These are phyloP conservation scores for Gracilaria domingensis DNA, from an alignment of 23 red algal genomes.

Conservation along the genomic window DNA sequence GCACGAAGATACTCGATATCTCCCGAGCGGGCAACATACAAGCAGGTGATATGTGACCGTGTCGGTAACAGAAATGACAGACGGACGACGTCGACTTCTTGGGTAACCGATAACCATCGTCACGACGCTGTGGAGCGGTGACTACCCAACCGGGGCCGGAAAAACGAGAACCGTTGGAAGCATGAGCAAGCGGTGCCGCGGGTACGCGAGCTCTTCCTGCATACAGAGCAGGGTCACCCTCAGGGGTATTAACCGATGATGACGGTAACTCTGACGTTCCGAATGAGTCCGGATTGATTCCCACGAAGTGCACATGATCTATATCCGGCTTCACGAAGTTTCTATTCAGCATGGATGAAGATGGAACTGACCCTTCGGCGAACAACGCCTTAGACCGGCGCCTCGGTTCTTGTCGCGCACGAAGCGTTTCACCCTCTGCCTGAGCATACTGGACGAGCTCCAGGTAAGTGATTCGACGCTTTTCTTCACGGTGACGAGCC, in stretches of 20 bases:
- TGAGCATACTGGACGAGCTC: conserved; percentile 24
- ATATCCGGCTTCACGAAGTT: neutral
- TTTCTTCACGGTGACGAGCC: conserved; percentile 9
- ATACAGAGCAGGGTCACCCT: neutral
- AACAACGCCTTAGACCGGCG: neutral
- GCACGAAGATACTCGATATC: neutral
- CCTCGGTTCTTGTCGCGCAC: neutral
- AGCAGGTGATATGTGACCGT: neutral
- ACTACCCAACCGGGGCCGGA: neutral
- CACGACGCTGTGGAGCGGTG: neutral
- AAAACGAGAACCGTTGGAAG: neutral
- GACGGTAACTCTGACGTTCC: conserved; percentile 1
- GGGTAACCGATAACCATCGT: neutral
- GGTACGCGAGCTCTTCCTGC: neutral
- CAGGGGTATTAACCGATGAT: neutral
- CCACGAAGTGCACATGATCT: neutral
- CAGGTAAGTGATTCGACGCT: neutral
- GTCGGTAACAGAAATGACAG: conserved; percentile 2
- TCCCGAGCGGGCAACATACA: neutral
- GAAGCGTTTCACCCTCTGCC: conserved; percentile 26
- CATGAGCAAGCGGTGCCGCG: neutral
- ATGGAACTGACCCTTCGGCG: neutral
- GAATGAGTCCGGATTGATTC: neutral
- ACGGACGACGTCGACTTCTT: neutral
- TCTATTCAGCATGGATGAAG: neutral